These are phyloP conservation scores for Lobosporangium transversale DNA, from an alignment of 192 early-diverging fungal genomes.

Conservation along the genomic window DNA sequence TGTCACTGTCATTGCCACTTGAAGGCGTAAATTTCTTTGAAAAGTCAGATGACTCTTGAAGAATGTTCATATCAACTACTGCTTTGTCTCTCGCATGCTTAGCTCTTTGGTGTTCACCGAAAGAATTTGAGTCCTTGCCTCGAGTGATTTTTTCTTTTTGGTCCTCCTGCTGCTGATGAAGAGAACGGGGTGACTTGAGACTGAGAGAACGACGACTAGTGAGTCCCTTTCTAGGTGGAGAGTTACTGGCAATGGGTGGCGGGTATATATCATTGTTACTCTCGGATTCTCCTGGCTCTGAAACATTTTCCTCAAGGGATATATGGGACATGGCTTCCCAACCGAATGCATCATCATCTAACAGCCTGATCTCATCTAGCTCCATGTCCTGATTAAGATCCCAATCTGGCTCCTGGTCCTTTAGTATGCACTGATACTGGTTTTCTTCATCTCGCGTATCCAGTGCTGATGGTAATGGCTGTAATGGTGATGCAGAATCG, in stretches of 20 bases:
- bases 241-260: conserved; percentile 6
- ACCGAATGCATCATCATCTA: no score
- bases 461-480: no score
- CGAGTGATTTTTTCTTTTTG: background rate
- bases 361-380: conserved; percentile 24
- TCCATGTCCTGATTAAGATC: conserved; percentile 20
- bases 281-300: background rate
- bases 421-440: background rate
- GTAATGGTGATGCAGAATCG: conserved; percentile 6
- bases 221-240: conserved; percentile 2
- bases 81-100: no score
- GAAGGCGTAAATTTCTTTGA: no score
- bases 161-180: background rate
- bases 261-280: conserved; percentile 4
- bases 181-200: conserved; percentile 7
- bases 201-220: background rate
- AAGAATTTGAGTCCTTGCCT: background rate
- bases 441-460: background rate
- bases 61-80: no score
- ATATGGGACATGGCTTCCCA: conserved; percentile 27
- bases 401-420: conserved; percentile 25
- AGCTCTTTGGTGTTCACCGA: background rate
- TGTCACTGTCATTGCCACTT: no score
- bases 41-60: no score
- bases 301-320: conserved; percentile 2